Base-by-base conservation (phyloP, 371 early-diverging fungal species). In the Thermomucor indicae-seudaticae region DNA sequence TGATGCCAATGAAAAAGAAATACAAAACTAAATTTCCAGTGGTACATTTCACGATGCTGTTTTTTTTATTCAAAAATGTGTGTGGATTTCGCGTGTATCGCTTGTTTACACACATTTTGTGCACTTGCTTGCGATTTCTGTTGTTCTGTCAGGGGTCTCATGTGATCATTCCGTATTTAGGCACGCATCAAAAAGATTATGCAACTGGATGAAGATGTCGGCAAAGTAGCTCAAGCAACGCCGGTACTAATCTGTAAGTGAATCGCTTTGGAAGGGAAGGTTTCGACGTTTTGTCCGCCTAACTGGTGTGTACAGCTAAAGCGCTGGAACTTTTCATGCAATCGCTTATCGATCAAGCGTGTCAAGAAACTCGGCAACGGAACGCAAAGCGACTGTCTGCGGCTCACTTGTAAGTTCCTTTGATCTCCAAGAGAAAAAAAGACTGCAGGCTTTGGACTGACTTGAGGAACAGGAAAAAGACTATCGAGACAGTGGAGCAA, bases 141-240 rank as follows among this genome's bases (percentile, higher is more conserved):
- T n/a, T n/a, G n/a, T n/a, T n/a, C n/a, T n/a, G n/a, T n/a, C n/a
- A n/a, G n/a, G n/a, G n/a, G n/a, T n/a, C n/a, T n/a, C n/a, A n/a
- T n/a, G n/a, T 40, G 40, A 57, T 44, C 2, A 51, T 31, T 34
- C 17, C 43, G 35, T 25, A 17, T 43, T 32, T 78, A 96, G 95
- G 97, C 99, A 16, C 87, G 99, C 45, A 98, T 99, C 68, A 99
- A 99, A 67, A 97, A 97, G 83, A 98, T 99, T 58, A 99, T 99
- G 98, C 98, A 98, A 62, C 78, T 88, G 66, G 98, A 99, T 77
- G 99, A 99, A 55, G 99, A 99, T 65, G 96, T 99, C n/a, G 99
- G 99, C 55, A 99, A 99, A 72, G 93, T 99, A 57, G 92, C 97
- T 6, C 92, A 91, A 55, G 95, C 93, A 34, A 98, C 99, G 1